These are phyloP conservation scores for Capsaspora owczarzaki DNA, from an alignment of 78 protist species.

Conservation along the genomic window DNA sequence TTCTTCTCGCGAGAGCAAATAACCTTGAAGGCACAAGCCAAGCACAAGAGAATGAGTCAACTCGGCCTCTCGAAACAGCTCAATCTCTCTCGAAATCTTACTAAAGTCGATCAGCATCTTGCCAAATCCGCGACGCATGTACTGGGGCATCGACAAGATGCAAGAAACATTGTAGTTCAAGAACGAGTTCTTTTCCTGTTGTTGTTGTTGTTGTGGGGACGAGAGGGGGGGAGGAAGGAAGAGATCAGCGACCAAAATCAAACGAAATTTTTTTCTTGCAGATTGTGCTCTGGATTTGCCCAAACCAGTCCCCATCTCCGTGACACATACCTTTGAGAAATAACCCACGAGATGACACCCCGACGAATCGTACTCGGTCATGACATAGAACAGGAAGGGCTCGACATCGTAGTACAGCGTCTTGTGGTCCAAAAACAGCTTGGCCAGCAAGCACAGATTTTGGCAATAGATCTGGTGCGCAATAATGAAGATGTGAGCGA, in stretches of 20 bases:
- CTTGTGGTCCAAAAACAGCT: slow-evolving; percentile 93
- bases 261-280: too few species aligned
- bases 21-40: slow-evolving; percentile 35
- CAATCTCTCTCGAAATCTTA: not conserved
- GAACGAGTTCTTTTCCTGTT: slow-evolving; percentile 68
- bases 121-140: slow-evolving; percentile 92
- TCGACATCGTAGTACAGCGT: slow-evolving; percentile 82
- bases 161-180: slow-evolving; percentile 89
- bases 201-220: too few species aligned
- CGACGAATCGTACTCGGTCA: slow-evolving; percentile 66
- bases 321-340: slow-evolving; percentile 66
- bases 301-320: too few species aligned
- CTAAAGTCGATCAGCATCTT: slow-evolving; percentile 76
- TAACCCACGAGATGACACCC: slow-evolving; percentile 88
- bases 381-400: slow-evolving; percentile 86
- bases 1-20: slow-evolving; percentile 82
- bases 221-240: not conserved
- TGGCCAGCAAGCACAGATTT: slow-evolving; percentile 84
- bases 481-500: too few species aligned
- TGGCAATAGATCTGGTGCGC: slow-evolving; percentile 75
- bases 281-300: too few species aligned
- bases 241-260: too few species aligned
- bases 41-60: not conserved
- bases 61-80: not conserved
- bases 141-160: slow-evolving; percentile 88